A percentile compares a stretch with the other conserved stretches of the same genome.
These are phyloP conservation scores for Paraphoma chrysanthemicola DNA, from an alignment of 2,329 filamentous ascomycete genomes.

Conservation along the genomic window DNA sequence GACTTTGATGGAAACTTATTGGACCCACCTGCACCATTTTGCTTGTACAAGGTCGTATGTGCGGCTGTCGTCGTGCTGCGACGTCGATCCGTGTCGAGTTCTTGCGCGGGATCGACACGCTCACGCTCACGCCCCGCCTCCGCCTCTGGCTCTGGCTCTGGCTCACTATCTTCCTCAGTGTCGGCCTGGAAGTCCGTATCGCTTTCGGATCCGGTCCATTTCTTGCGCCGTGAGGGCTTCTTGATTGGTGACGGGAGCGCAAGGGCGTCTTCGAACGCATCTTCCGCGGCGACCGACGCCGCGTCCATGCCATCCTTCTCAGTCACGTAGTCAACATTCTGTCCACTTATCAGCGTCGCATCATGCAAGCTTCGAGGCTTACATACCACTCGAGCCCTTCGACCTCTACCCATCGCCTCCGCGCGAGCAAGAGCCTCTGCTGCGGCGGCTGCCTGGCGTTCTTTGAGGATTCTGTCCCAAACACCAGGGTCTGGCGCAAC, in stretches of 20 bases:
- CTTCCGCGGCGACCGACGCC: slow-evolving; percentile 17
- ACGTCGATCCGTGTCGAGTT: slow-evolving; percentile 7
- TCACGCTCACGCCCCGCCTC: no score
- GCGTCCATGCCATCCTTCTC: slow-evolving; percentile 29
- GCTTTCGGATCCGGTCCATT: slow-evolving; percentile 48
- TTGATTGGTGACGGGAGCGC: slow-evolving; percentile 40
- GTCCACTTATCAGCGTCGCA: slow-evolving; percentile 8
- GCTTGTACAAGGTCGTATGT: slow-evolving; percentile 21
- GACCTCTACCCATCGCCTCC: slow-evolving; percentile 84
- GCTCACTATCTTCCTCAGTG: slow-evolving; percentile 34
- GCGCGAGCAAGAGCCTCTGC: slow-evolving; percentile 71
- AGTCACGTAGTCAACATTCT: slow-evolving; percentile 58
- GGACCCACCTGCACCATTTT: slow-evolving; percentile 30
- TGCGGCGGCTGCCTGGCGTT: slow-evolving; percentile 80
- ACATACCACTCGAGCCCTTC: slow-evolving; percentile 70
- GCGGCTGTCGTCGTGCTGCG: slow-evolving; percentile 10
- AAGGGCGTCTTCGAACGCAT: slow-evolving; percentile 23
- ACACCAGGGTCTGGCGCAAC: slow-evolving; percentile 69
- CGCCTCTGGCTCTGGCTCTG: slow-evolving; percentile 16
- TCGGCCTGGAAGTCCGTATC: slow-evolving; percentile 60
- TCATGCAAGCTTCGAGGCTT: neutral
- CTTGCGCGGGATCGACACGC: slow-evolving; percentile 11
- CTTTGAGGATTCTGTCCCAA: slow-evolving; percentile 88
- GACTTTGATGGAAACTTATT: slow-evolving; percentile 10
- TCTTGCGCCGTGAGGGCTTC: slow-evolving; percentile 31